Percentiles rank a stretch among this genome's conserved stretches.
Evolutionary conservation across 345 rosid species (phyloP).

Genomic region (Lepidium aucheri): DNA sequence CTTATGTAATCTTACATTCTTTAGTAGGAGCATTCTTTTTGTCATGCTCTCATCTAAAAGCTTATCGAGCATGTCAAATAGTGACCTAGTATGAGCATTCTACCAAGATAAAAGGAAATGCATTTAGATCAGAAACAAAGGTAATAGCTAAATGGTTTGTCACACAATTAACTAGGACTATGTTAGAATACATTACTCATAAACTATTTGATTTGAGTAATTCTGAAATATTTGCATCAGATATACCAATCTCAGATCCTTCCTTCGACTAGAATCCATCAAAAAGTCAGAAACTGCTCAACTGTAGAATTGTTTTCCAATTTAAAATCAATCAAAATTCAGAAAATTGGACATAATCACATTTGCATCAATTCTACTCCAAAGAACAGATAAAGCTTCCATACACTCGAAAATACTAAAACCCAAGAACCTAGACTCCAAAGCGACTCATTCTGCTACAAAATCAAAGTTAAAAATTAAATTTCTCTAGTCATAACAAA

Average conservation of each 20-base stretch:
- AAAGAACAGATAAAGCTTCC: slow-evolving; percentile 1
- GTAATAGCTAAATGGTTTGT: neutral
- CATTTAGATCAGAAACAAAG: slow-evolving; percentile 11
- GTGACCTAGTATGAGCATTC: slow-evolving; percentile 63
- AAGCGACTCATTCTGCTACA: slow-evolving; percentile 19
- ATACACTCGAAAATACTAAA: slow-evolving; percentile 12
- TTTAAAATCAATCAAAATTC: too few species aligned
- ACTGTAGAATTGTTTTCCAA: neutral
- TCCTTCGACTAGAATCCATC: slow-evolving; percentile 38
- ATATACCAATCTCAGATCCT: slow-evolving; percentile 43
- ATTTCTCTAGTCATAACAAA: neutral
- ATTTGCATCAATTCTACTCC: slow-evolving; percentile 23
- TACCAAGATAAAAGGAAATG: slow-evolving; percentile 29
- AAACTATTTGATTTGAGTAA: slow-evolving; percentile 53
- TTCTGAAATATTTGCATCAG: slow-evolving; percentile 50
- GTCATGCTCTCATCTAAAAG: slow-evolving; percentile 65
- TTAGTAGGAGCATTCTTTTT: slow-evolving; percentile 55
- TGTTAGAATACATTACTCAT: slow-evolving; percentile 43
- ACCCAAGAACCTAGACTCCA: slow-evolving; percentile 23
- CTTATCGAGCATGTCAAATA: slow-evolving; percentile 50
- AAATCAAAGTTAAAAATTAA: neutral
- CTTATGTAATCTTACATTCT: slow-evolving; percentile 45
- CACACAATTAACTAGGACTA: neutral
- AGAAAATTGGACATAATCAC: slow-evolving; percentile 16
- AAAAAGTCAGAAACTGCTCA: too few species aligned